These are phyloP conservation scores for Kuraishia borneana DNA, from an alignment of 805 yeast species.

Conservation along the genomic window DNA sequence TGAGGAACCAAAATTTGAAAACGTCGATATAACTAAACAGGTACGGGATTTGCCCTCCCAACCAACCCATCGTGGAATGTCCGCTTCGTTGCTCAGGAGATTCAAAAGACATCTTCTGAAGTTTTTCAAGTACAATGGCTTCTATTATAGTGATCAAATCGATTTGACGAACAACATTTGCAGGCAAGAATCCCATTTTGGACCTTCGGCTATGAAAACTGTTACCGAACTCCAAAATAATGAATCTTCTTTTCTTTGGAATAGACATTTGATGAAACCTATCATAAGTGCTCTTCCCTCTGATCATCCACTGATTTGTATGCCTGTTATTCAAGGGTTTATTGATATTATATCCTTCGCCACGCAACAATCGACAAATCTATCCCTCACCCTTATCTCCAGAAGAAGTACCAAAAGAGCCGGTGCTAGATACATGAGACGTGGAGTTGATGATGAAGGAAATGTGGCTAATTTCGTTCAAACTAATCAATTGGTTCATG, in stretches of 20 bases:
- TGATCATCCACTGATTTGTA: background rate
- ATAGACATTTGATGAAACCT: background rate
- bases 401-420: conserved; percentile 73
- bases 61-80: background rate
- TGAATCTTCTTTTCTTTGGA: background rate
- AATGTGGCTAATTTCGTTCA: conserved; percentile 86
- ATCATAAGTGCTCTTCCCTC: background rate
- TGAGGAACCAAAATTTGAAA: background rate
- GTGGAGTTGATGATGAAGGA: conserved; percentile 84
- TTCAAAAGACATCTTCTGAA: conserved; percentile 6
- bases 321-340: conserved; percentile 1
- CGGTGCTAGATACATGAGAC: conserved; percentile 92
- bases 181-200: background rate
- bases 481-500: conserved; percentile 69
- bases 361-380: background rate
- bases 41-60: background rate
- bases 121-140: conserved; percentile 11
- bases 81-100: conserved; percentile 6
- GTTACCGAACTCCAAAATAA: background rate
- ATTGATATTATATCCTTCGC: background rate
- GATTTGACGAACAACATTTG: conserved; percentile 3
- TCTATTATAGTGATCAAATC: conserved; percentile 9
- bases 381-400: conserved; percentile 33
- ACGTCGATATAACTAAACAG: background rate
- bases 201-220: background rate